Evolutionary conservation across 2,329 filamentous ascomycete genomes (phyloP), one percentile per base, ranked within the genome.

Genomic region (Fusarium avenaceum): DNA sequence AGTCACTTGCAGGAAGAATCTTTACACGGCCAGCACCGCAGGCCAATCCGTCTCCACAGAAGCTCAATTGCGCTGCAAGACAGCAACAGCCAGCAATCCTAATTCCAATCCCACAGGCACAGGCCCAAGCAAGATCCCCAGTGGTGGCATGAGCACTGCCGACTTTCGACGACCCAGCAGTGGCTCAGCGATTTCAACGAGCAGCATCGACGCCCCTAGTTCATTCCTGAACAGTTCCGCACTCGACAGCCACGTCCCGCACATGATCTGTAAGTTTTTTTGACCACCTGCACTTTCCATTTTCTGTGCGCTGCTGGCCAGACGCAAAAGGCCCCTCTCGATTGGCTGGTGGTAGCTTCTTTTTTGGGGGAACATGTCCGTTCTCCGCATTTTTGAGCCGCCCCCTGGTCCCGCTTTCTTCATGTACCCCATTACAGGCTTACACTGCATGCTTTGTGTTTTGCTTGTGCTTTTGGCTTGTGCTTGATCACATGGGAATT

Each of bases 181-280:
- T 59, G 75, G 73, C 35, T 77, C 78, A 32, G 75, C 68, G 33
- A 75, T 78, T 47, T 76, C 76, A 42, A 74, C 76, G 50, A 75
- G 73, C 65, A 76, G 75, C 63, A 70, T 74, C 48, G 71, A 77
- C 47, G 74, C 73, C 13, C 69, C 66, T 32, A 65, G 67, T 42
- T 60, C 66, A 39, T 74, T 73, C 43, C 67, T 76, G 32, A 69
- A 70, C 65, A 75, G 70, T 65, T 71, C 72, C 35, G 72, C 65
- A 47, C 67, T 77, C 46, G 81, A 84, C 42, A 78, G 78, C 73
- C 83, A 85, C 69, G 78, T 82, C 58, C 80, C 83, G 69, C 81
- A 83, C 74, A 77, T 83, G 72, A 77, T 83, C 68, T 83, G 83
- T 85, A 81, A 82, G 83, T 81, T 60, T 68, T 61, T 26, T 32